Evolutionary conservation across 2,329 filamentous ascomycete species (phyloP).

Genomic region (Sporothrix schenckii): DNA sequence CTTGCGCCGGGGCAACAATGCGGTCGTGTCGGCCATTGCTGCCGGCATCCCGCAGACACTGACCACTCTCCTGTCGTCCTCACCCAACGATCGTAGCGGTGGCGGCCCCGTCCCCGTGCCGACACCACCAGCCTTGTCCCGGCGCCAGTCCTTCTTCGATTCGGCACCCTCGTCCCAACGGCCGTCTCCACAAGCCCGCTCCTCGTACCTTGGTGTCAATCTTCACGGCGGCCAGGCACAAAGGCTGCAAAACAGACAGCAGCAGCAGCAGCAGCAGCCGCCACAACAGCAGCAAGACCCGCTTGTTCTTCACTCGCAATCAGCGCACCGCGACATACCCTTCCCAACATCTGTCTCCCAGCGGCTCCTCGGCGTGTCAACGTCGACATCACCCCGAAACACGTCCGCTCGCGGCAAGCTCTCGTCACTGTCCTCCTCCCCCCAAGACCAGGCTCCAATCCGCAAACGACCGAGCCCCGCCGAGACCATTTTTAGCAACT

Average conservation of each 20-base stretch:
- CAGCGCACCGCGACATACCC: constrained; percentile 24
- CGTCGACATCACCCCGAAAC: constrained; percentile 32
- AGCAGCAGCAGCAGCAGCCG: background rate
- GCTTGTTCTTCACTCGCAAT: constrained; percentile 25
- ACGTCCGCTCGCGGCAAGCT: constrained; percentile 24
- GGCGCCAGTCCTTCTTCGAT: constrained; percentile 26
- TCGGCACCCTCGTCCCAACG: constrained; percentile 20
- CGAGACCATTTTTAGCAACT: constrained; percentile 60
- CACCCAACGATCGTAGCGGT: constrained; percentile 44
- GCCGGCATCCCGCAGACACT: constrained; percentile 57
- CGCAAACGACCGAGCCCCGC: constrained; percentile 64
- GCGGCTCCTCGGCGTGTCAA: constrained; percentile 34
- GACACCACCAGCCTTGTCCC: constrained; percentile 24
- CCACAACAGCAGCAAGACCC: constrained; percentile 21
- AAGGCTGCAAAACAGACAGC: background rate
- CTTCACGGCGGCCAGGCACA: constrained; percentile 9
- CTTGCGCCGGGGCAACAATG: constrained; percentile 58
- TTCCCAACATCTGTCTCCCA: constrained; percentile 45
- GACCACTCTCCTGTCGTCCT: constrained; percentile 47
- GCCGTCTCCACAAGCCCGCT: constrained; percentile 28
- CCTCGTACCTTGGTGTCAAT: constrained; percentile 4
- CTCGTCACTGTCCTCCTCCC: constrained; percentile 45
- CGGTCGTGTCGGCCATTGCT: constrained; percentile 59
- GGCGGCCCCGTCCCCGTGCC: background rate
- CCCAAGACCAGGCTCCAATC: constrained; percentile 40